Conservation (phyloP, 495 filamentous ascomycete species). For the Podospora conica region DNA sequence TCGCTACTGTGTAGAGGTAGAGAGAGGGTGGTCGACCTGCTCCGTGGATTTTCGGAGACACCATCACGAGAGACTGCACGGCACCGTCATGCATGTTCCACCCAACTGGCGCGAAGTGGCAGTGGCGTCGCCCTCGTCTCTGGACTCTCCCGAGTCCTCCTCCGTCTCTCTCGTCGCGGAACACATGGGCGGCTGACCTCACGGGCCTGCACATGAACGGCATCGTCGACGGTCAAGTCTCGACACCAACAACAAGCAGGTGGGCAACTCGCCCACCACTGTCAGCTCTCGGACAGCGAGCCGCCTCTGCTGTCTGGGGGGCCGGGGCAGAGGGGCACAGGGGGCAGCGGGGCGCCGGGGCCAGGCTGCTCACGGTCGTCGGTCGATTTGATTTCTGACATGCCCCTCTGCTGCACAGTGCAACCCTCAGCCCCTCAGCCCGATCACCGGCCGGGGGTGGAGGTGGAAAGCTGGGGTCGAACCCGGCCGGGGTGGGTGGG, state of each 20-base stretch:
- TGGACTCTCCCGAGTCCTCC: background rate
- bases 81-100: constrained; percentile 18
- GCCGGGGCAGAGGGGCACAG: background rate
- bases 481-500: constrained; percentile 5
- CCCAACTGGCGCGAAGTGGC: constrained; percentile 12
- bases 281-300: background rate
- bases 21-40: background rate
- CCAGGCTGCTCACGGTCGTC: constrained; percentile 1
- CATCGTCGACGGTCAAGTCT: background rate
- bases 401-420: constrained; percentile 7
- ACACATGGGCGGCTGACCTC: no score
- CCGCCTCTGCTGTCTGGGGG: background rate
- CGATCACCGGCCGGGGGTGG: constrained; percentile 8
- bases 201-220: background rate
- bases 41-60: background rate
- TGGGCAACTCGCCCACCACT: no score
- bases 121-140: constrained; percentile 12
- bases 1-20: background rate
- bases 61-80: constrained; percentile 4
- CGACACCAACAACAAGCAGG: background rate
- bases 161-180: background rate
- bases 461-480: constrained; percentile 10
- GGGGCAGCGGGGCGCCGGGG: background rate
- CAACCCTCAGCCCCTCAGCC: constrained; percentile 8
- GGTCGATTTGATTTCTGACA: constrained; percentile 18